phyloP scores from a whole-genome alignment of 1,284 basidiomycete genomes.

The Leccinum solheimii region DNA sequence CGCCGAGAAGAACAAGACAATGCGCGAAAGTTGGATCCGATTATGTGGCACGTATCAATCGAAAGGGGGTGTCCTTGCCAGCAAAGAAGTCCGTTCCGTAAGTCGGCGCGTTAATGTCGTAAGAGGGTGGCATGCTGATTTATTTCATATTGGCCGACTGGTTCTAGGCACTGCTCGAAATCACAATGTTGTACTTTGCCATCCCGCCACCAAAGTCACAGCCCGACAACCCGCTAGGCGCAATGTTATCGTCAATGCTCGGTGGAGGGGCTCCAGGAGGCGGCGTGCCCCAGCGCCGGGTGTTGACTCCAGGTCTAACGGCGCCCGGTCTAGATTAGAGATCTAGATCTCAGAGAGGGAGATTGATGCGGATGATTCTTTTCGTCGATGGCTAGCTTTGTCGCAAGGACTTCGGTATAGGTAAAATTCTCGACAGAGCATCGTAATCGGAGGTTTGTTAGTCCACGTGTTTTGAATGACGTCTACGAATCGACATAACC shows the following conservation, averaged over 20 bases:
- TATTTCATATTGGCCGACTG: neutral
- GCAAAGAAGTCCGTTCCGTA: conserved; percentile 75
- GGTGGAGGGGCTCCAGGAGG: conserved; percentile 56
- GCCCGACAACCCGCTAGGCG: conserved; percentile 76
- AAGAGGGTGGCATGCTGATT: neutral
- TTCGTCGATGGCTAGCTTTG: conserved; percentile 11
- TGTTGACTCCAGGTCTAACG: conserved; percentile 42
- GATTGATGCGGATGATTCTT: conserved; percentile 4
- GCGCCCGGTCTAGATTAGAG: conserved; percentile 41
- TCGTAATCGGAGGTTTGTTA: conserved; percentile 13
- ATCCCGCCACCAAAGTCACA: conserved; percentile 72
- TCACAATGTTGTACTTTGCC: conserved; percentile 78
- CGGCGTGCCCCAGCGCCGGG: conserved; percentile 37
- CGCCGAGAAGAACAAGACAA: conserved; percentile 67
- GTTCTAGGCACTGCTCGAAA: conserved; percentile 46
- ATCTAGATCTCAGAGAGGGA: neutral
- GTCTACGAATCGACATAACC: neutral
- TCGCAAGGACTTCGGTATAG: conserved; percentile 8
- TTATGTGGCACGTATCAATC: conserved; percentile 82
- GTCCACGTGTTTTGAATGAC: neutral
- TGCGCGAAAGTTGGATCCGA: conserved; percentile 80
- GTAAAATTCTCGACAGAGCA: conserved; percentile 3
- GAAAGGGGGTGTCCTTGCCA: conserved; percentile 57
- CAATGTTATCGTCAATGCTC: conserved; percentile 82
- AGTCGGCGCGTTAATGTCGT: conserved; percentile 26